Percentiles rank a stretch among this genome's conserved stretches.
These are phyloP conservation scores for Suillus occidentalis DNA, from an alignment of 768 basidiomycete species.

Conservation along the genomic window DNA sequence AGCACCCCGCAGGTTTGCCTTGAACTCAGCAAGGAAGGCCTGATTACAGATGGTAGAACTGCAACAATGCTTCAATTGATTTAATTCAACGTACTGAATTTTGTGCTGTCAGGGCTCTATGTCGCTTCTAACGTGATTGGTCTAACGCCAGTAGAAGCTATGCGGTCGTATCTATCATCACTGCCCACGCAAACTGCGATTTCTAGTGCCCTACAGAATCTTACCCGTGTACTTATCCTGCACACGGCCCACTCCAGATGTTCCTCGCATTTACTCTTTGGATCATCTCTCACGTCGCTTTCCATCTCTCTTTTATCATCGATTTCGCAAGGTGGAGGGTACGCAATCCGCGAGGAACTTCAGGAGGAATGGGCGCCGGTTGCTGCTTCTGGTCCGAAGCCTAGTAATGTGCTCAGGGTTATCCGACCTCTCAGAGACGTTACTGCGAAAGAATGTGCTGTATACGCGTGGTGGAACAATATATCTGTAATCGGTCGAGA, in stretches of 20 bases:
- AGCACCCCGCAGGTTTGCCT: constrained; percentile 36
- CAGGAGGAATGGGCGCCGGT: constrained; percentile 67
- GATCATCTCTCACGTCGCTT: constrained; percentile 76
- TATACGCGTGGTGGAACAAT: constrained; percentile 74
- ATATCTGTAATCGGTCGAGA: constrained; percentile 54
- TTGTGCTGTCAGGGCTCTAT: constrained; percentile 24
- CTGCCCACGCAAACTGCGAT: constrained; percentile 77
- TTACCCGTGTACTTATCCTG: constrained; percentile 69
- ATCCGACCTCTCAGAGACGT: constrained; percentile 71
- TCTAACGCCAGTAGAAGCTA: constrained; percentile 32
- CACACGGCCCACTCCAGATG: constrained; percentile 56
- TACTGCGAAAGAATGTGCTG: constrained; percentile 75
- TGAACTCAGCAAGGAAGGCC: constrained; percentile 56
- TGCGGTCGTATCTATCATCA: constrained; percentile 54
- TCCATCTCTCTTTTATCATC: constrained; percentile 73
- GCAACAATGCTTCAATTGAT: not conserved
- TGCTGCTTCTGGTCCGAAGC: constrained; percentile 7
- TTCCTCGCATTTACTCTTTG: constrained; percentile 78
- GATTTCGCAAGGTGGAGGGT: constrained; percentile 77
- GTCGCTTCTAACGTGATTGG: constrained; percentile 12
- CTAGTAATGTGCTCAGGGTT: constrained; percentile 42
- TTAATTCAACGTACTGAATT: not conserved
- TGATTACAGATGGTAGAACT: constrained; percentile 28
- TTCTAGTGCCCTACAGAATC: constrained; percentile 52
- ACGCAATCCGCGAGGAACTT: constrained; percentile 63